These are phyloP conservation scores for Friedmanniomyces simplex DNA, from an alignment of 495 filamentous ascomycete genomes.

Conservation along the genomic window DNA sequence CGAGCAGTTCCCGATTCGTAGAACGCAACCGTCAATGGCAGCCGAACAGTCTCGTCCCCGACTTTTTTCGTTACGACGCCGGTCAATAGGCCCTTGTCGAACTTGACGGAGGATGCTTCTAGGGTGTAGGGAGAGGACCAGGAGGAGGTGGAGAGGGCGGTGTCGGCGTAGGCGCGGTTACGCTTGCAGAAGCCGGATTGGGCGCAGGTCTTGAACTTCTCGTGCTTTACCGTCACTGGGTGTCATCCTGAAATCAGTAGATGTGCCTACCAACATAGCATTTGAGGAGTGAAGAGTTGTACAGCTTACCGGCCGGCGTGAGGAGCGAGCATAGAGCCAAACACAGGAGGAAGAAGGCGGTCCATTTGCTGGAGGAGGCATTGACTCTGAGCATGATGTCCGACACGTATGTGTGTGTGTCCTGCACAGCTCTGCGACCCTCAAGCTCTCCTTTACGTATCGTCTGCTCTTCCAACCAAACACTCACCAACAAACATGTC, in stretches of 20 bases:
- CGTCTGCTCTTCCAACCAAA: not conserved
- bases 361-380: constrained; percentile 12
- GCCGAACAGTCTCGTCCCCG: constrained; percentile 51
- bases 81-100: constrained; percentile 69
- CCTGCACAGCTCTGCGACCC: not conserved
- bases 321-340: constrained; percentile 20
- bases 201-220: constrained; percentile 89
- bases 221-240: constrained; percentile 82
- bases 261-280: too few species aligned
- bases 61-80: constrained; percentile 70
- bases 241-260: not conserved
- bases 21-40: constrained; percentile 81
- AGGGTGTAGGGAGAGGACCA: constrained; percentile 81
- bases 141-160: constrained; percentile 49
- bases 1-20: constrained; percentile 78
- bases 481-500: not conserved
- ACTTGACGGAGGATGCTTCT: constrained; percentile 54
- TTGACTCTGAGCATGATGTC: not conserved
- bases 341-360: constrained; percentile 3
- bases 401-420: not conserved
- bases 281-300: not conserved
- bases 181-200: constrained; percentile 96
- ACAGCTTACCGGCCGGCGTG: constrained; percentile 27
- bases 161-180: constrained; percentile 80
- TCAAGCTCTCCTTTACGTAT: too few species aligned